phyloP scores from a whole-genome alignment of 371 early-diverging fungal genomes.

The Haplosporangium sp. region DNA sequence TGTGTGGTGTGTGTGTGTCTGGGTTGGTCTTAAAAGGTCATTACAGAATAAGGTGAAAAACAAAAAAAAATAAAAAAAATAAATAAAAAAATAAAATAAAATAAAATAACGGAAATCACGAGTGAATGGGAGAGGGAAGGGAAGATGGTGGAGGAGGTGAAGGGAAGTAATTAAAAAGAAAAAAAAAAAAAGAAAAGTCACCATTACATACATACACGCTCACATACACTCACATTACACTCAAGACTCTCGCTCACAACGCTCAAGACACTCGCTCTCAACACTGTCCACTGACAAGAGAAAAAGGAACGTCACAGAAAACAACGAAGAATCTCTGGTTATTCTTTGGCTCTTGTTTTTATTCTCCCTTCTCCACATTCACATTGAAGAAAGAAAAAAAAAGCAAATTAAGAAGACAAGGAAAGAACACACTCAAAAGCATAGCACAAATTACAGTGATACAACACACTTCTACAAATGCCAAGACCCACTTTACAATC shows the following conservation, averaged over 20 bases:
- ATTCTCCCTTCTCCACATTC: too few relatives aligned
- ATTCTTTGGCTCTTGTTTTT: too few relatives aligned
- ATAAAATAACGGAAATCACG: background rate
- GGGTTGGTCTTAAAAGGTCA: conserved; percentile 4
- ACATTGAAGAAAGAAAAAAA: too few relatives aligned
- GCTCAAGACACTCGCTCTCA: too few relatives aligned
- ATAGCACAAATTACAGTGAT: background rate
- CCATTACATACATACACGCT: background rate
- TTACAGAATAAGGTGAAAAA: conserved; percentile 10
- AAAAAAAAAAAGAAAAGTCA: background rate
- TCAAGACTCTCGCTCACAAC: too few relatives aligned
- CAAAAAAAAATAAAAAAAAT: background rate
- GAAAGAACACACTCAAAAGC: too few relatives aligned
- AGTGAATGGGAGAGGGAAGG: background rate
- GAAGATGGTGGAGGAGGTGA: background rate
- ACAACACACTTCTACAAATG: background rate
- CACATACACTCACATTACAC: background rate
- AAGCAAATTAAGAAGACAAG: too few relatives aligned
- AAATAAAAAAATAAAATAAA: background rate
- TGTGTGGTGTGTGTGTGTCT: background rate
- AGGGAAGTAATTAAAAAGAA: background rate
- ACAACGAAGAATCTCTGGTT: too few relatives aligned
- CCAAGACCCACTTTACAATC: conserved; percentile 11
- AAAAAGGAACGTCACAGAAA: too few relatives aligned
- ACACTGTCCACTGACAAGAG: too few relatives aligned